Base-by-base conservation (phyloP, 2,329 filamentous ascomycete species). In the Ophiostoma pallidulum region DNA sequence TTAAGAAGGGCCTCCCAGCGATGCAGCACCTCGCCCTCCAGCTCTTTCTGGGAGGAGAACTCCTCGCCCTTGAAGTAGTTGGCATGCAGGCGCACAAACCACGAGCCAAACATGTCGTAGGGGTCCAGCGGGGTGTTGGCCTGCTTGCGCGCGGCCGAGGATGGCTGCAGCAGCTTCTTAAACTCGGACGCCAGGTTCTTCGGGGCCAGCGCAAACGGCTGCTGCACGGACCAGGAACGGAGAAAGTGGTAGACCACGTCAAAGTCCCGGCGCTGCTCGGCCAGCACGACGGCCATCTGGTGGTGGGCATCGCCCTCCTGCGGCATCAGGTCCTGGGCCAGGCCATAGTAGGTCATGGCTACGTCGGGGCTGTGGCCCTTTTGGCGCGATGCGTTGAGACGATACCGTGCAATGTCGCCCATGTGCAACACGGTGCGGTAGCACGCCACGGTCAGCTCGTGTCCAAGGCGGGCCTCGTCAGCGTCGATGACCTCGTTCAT, bases 221-320 rank as follows among this genome's bases (percentile, higher is more conserved):
- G 72, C 45, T 80, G 73, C 28, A 87, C 82, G 8, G 82, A 81
- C 56, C 92, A 74, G 14, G 90, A 83, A 53, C 90, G 82, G 61
- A 95, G 92, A 35, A 97, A 78, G 63, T 95, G 82, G 64, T 96
- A 97, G 26, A 94, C 83, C 9, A 88, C 82, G 52, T 88, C 80
- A 43, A 97, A 75, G 61, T 57, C 54, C 10, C 94, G 85, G 56
- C 91, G 84, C 49, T 76, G 77, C 57, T 90, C 80, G 45, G 84
- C 82, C 41, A 87, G 75, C 50, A 97, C 83, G 31, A 97, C 86
- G 31, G 86, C 90, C 62, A 92, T 80, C 64, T 97, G 92, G 59
- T 98, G 91, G 59, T 94, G 85, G 14, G 88, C 85, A 53, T 82
- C 78, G 26, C 91, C 91, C 39, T 85, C 88, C 16, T 78, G 72